Evolutionary conservation across 75 land plant species (phyloP).

Genomic region (Ceratopteris richardii): DNA sequence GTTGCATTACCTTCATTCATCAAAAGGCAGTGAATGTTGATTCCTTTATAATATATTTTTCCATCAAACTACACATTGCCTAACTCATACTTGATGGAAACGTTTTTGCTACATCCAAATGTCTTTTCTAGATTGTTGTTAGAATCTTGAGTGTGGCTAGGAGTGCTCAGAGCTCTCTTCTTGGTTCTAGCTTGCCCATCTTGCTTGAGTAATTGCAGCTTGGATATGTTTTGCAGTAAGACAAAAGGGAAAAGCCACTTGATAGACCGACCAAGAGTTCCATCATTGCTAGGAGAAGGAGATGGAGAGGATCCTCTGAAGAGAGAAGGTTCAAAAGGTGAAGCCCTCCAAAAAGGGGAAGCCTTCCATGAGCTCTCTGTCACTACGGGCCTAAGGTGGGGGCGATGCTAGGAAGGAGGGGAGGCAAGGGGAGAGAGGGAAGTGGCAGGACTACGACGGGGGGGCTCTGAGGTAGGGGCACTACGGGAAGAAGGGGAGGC

Average conservation of each 20-base stretch:
- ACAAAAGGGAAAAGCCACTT: slow-evolving; percentile 76
- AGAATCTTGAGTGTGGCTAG: slow-evolving; percentile 32
- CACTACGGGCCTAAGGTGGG: no score
- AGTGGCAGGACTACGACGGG: no score
- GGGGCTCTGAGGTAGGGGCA: no score
- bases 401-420: no score
- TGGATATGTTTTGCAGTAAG: slow-evolving; percentile 92
- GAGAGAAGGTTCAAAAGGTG: no score
- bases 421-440: no score
- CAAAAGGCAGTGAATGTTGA: no score
- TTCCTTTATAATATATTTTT: no score
- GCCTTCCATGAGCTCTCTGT: neutral
- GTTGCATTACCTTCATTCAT: no score
- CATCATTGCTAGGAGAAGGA: slow-evolving; percentile 3
- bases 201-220: slow-evolving; percentile 53
- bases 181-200: slow-evolving; percentile 42
- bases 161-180: slow-evolving; percentile 1
- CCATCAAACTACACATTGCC: no score
- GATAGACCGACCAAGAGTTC: slow-evolving; percentile 34
- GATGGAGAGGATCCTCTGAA: neutral
- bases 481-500: no score
- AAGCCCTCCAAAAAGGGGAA: neutral
- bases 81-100: slow-evolving; percentile 65
- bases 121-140: slow-evolving; percentile 59
- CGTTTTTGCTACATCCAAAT: slow-evolving; percentile 68